Evolutionary conservation across 2,329 filamentous ascomycete species (phyloP).

Genomic region (Amesomyces nigricolor): DNA sequence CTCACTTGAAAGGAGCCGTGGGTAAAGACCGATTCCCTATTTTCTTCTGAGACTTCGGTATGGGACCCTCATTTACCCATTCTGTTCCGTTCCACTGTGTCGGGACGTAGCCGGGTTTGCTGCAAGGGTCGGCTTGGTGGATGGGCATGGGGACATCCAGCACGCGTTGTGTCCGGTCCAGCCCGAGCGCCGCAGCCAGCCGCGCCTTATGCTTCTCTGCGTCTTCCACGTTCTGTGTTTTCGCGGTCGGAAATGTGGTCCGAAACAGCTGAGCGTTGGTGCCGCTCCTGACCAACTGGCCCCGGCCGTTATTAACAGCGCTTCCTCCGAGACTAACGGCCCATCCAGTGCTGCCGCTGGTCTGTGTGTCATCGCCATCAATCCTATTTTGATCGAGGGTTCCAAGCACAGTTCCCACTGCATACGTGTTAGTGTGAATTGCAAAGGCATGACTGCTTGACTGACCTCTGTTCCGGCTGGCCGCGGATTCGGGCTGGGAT

Average conservation of each 20-base stretch:
- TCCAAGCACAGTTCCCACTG: slow-evolving; percentile 27
- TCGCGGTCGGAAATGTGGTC: slow-evolving; percentile 42
- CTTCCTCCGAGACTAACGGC: slow-evolving; percentile 59
- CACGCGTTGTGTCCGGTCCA: slow-evolving; percentile 64
- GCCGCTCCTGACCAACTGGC: slow-evolving; percentile 60
- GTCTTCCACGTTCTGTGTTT: slow-evolving; percentile 50
- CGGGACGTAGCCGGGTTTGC: slow-evolving; percentile 12
- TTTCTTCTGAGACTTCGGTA: slow-evolving; percentile 13
- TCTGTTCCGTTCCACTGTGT: slow-evolving; percentile 40
- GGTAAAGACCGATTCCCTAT: slow-evolving; percentile 49
- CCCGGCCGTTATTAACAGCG: slow-evolving; percentile 57
- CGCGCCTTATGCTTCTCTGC: slow-evolving; percentile 65
- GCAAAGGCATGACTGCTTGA: not conserved
- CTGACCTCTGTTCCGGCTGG: slow-evolving; percentile 25
- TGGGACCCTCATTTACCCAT: slow-evolving; percentile 32
- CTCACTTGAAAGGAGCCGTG: slow-evolving; percentile 70
- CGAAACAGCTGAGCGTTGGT: slow-evolving; percentile 65
- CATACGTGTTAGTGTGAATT: not conserved
- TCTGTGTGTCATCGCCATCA: slow-evolving; percentile 36
- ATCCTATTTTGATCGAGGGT: slow-evolving; percentile 24
- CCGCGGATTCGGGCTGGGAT: slow-evolving; percentile 29
- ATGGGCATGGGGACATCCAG: slow-evolving; percentile 48
- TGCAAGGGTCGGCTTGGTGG: slow-evolving; percentile 16
- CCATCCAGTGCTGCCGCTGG: slow-evolving; percentile 69
- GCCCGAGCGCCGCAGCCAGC: slow-evolving; percentile 72